phyloP scores from a whole-genome alignment of 2,329 filamentous ascomycete species.

The Calonectria hongkongensis region DNA sequence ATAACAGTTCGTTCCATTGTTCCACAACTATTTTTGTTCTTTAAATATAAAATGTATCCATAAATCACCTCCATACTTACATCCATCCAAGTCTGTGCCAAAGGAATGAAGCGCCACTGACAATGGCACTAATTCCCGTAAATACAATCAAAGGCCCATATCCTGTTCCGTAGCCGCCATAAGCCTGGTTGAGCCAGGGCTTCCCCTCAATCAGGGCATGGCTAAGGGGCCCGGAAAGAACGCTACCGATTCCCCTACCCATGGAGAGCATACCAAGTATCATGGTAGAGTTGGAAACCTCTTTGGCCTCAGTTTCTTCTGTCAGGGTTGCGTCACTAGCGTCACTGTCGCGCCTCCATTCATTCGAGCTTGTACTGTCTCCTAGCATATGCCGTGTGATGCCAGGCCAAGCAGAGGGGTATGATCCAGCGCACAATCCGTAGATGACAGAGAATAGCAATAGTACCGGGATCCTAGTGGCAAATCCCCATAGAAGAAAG shows the following conservation, averaged over 20 bases:
- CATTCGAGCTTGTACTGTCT: neutral
- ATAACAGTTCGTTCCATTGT: neutral
- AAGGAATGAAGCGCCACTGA: constrained; percentile 12
- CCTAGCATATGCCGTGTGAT: neutral
- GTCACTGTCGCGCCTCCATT: constrained; percentile 8
- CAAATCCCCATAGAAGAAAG: constrained; percentile 26
- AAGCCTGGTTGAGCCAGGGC: neutral
- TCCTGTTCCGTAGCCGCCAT: constrained; percentile 25
- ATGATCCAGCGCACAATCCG: constrained; percentile 23
- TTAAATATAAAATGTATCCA: neutral
- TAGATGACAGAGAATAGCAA: constrained; percentile 14
- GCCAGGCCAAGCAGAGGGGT: constrained; percentile 22
- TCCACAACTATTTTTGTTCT: neutral
- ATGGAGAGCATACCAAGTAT: constrained; percentile 1
- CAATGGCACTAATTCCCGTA: neutral
- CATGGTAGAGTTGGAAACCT: constrained; percentile 12
- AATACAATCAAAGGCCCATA: constrained; percentile 25
- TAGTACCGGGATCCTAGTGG: neutral
- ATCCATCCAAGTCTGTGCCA: constrained; percentile 24
- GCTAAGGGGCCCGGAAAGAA: constrained; percentile 14
- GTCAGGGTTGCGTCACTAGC: constrained; percentile 6
- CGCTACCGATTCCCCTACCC: constrained; percentile 16
- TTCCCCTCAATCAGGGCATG: constrained; percentile 3
- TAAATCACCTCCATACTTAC: neutral
- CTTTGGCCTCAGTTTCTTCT: neutral